Base-by-base conservation (phyloP, 2,329 filamentous ascomycete genomes). In the Sarocladium kiliense region DNA sequence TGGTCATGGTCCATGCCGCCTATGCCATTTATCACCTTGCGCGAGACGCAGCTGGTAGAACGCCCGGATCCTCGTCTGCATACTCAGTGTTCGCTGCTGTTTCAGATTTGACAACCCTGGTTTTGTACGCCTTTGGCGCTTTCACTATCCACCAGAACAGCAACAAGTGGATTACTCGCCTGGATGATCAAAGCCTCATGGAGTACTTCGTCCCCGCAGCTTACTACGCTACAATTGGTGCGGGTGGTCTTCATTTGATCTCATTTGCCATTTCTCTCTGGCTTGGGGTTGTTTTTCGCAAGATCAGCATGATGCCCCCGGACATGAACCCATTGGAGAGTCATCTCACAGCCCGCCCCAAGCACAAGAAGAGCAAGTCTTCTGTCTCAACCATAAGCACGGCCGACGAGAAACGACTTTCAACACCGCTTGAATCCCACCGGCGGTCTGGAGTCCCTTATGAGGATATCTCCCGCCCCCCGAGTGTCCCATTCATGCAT, bases 321-420 rank as follows among this genome's bases (percentile, higher is more conserved):
- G 93, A 97, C 65, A 91, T 96, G 88, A 97, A 97, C 67, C 93
- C 93, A 1, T 78, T 97, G 14, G 92, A 97, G 67, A 84, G 89
- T 61, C 86, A 93, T 64, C 74, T 96, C 56, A 97, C 91, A 1
- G 85, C 89, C 11, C 82, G 86, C 23, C 74, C 71, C 56, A 65
- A 64, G 50, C 91, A 95, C 72, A 92, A 91, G 76, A 84, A 88
- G 65, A 92, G 89, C 68, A 83, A 81, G 68, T 80, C 79, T 1
- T 83, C 80, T 1, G 64, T 82, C 26, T 71, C 75, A 3, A 81
- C 76, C 2, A 66, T 67, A 6, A 73, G 71, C 60, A 78, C 72
- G 10, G 61, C 68, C 2, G 74, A 76, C 10, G 82, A 88, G 58
- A 88, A 88, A 68, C 82, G 86, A 55, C 69, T 84, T 51, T 80